Conservation (phyloP, 2,329 filamentous ascomycete species). For the Penicillium hordei region DNA sequence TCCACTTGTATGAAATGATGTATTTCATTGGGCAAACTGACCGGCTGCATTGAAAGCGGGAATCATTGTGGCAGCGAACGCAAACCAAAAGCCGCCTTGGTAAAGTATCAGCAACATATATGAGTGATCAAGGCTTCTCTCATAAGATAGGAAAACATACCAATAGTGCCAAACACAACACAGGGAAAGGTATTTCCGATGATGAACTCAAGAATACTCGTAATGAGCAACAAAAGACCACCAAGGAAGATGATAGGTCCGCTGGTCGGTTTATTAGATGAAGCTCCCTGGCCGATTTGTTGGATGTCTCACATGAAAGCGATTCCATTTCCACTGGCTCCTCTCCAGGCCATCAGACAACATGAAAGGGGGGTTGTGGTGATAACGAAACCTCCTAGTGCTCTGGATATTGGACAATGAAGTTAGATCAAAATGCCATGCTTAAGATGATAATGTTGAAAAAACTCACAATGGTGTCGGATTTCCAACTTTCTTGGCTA, state of each 20-base stretch:
- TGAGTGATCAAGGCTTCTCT: background rate
- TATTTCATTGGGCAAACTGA: slow-evolving; percentile 49
- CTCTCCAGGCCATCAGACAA: slow-evolving; percentile 31
- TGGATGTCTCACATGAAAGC: slow-evolving; percentile 24
- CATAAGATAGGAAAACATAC: slow-evolving; percentile 28
- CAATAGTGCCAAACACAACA: slow-evolving; percentile 57
- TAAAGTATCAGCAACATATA: background rate
- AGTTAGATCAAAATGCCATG: background rate
- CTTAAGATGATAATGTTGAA: no score
- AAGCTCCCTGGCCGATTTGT: background rate
- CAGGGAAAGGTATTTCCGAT: slow-evolving; percentile 61
- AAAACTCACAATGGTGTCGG: slow-evolving; percentile 35
- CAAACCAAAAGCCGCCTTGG: slow-evolving; percentile 54
- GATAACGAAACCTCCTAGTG: slow-evolving; percentile 28
- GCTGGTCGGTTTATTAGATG: slow-evolving; percentile 31
- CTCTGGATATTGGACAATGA: slow-evolving; percentile 5
- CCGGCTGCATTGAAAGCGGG: slow-evolving; percentile 55
- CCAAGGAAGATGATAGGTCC: slow-evolving; percentile 55
- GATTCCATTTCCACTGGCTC: slow-evolving; percentile 25
- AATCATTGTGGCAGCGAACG: slow-evolving; percentile 56
- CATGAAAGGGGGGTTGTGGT: slow-evolving; percentile 28
- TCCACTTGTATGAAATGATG: slow-evolving; percentile 51
- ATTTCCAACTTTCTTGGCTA: slow-evolving; percentile 34
- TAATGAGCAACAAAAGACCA: slow-evolving; percentile 54
- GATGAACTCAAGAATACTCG: slow-evolving; percentile 57